These are phyloP conservation scores for Austropuccinia psidii DNA, from an alignment of 1,284 basidiomycete species.

Conservation along the genomic window DNA sequence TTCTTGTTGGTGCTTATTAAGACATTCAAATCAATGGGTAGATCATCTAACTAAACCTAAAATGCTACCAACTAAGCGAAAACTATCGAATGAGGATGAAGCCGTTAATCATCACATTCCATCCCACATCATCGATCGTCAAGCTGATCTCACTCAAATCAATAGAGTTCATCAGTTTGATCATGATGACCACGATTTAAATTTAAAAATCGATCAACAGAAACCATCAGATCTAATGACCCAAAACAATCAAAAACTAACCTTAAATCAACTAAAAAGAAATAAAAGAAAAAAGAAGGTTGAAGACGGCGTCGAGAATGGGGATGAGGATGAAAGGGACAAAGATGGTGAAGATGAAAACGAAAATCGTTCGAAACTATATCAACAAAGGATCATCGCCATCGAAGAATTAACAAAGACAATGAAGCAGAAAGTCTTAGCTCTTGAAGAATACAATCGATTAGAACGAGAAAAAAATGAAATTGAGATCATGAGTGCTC, in stretches of 20 bases:
- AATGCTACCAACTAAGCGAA: constrained; percentile 1
- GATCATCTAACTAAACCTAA: neutral
- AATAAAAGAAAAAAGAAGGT: no score
- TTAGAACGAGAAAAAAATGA: neutral
- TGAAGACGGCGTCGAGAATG: no score
- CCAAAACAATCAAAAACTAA: no score
- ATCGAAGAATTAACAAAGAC: neutral
- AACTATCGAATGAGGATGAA: neutral
- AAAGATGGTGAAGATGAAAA: no score
- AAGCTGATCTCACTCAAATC: no score
- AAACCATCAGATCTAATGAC: no score
- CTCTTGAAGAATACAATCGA: neutral
- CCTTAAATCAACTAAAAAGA: no score
- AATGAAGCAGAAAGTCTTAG: neutral
- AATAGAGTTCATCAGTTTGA: no score
- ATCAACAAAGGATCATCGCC: neutral
- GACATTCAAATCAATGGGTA: neutral
- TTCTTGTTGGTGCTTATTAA: neutral
- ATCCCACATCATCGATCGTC: neutral
- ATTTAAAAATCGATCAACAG: no score
- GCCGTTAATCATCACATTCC: neutral
- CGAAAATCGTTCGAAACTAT: no score
- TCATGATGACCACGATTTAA: no score
- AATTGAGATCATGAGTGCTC: constrained; percentile 7
- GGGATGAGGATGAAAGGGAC: no score